A percentile compares a stretch with the other conserved stretches of the same genome.
phyloP scores from a whole-genome alignment of 495 filamentous ascomycete species.

The Aspergillus cristatus region DNA sequence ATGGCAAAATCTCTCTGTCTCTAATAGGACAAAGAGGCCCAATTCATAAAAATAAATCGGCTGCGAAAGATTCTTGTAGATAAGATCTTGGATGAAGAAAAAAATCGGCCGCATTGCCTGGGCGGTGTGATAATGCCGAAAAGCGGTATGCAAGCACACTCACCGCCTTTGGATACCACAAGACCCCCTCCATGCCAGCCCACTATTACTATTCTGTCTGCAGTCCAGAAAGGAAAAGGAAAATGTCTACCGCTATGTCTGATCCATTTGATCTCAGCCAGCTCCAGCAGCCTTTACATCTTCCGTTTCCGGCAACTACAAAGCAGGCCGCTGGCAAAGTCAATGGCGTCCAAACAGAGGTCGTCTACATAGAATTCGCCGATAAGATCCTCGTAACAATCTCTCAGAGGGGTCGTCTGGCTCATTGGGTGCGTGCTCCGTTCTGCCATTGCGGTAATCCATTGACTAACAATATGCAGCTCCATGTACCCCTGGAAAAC shows the following conservation, averaged over 20 bases:
- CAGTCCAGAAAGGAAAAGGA: too few species aligned
- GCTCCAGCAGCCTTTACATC: conserved; percentile 26
- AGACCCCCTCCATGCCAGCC: too few species aligned
- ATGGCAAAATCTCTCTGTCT: conserved; percentile 4
- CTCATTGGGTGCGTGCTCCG: conserved; percentile 69
- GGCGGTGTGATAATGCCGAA: conserved; percentile 3
- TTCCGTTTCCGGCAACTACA: conserved; percentile 69
- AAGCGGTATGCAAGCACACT: not conserved
- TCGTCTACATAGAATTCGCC: conserved; percentile 61
- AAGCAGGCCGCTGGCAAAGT: conserved; percentile 57
- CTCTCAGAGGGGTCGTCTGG: conserved; percentile 73
- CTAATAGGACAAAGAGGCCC: conserved; percentile 5
- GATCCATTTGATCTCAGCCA: conserved; percentile 16
- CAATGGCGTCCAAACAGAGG: conserved; percentile 60
- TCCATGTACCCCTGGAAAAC: conserved; percentile 77
- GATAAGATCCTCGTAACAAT: conserved; percentile 92
- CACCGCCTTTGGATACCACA: conserved; percentile 2
- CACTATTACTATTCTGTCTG: too few species aligned
- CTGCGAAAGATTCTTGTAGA: not conserved
- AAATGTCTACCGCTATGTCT: conserved; percentile 28
- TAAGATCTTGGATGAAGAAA: conserved; percentile 1
- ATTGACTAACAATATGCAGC: conserved; percentile 39
- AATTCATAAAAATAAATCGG: not conserved
- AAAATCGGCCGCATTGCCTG: not conserved
- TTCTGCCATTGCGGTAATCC: not conserved